Evolutionary conservation across 139 green algal genomes (phyloP), one percentile per base, ranked within the genome.

Genomic region (Edaphochlamys debaryana): DNA sequence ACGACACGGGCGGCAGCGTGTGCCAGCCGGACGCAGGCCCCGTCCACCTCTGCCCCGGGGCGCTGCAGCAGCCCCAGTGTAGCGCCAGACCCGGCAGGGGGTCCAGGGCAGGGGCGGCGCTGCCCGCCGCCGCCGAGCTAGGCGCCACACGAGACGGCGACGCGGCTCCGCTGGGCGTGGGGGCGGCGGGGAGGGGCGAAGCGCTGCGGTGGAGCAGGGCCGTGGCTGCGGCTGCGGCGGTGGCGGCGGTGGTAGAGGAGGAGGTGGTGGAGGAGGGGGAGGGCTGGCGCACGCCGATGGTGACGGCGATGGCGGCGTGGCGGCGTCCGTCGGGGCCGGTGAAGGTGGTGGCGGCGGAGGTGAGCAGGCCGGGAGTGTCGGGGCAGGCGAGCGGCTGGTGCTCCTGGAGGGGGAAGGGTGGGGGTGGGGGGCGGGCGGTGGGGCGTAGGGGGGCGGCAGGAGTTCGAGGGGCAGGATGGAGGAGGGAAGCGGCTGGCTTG

Each of bases 61-160:
- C 60, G 30, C 48, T 19, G 58, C 75, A 72, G 75, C 60, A 72
- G 11, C 75, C 75, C 75, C 75, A 81, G 62, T 81, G 75, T 41
- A 71, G 60, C 27, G 23, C 20, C 27, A 81, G 75, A 1, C 75
- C 75, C 4, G 60, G 60, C 29, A 72, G 60, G 1, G 75, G 75
- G 41, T 81, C 75, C 75, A 81, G 41, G 30, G 29, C 25, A 38
- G 75, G 75, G 0, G 38, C 75, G n/a, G 60, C 32, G 58, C 60
- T 81, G 60, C 73, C 73, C 11, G 56, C 48, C 4, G 38, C 73
- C 36, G 48, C 56, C 20, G 52, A 30, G 32, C 32, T 8, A 2
- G 52, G 42, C 37, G 38, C 37, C 56, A 15, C 22, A 30, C 34
- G 64, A 34, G 34, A 13, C 5, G 64, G 64, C 64, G 56, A 36